A percentile compares a stretch with the other conserved stretches of the same genome.
phyloP scores from a whole-genome alignment of 768 basidiomycete genomes.

The Serendipita vermifera region DNA sequence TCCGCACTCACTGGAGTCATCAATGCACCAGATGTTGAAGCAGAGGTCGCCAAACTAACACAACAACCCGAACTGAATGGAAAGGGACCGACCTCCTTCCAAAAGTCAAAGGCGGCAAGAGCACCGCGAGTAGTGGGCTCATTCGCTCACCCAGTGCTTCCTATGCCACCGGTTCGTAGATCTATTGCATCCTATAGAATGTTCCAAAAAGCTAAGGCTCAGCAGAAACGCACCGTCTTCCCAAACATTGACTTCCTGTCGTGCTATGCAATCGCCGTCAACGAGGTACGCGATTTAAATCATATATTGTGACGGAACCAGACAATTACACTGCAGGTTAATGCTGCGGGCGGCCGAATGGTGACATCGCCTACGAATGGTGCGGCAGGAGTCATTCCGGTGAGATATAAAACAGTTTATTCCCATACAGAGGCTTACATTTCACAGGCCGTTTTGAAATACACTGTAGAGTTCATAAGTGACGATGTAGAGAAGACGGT shows the following conservation, averaged over 20 bases:
- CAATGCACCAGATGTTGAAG: conserved; percentile 17
- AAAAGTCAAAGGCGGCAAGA: conserved; percentile 18
- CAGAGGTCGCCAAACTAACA: conserved; percentile 11
- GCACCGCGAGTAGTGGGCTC: conserved; percentile 49
- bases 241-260: conserved; percentile 79
- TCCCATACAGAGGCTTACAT: background rate
- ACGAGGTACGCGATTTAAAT: conserved; percentile 35
- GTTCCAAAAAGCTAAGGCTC: background rate
- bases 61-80: background rate
- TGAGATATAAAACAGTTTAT: too few relatives aligned
- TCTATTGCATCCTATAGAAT: background rate
- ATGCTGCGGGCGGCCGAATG: conserved; percentile 83
- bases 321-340: conserved; percentile 43
- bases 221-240: conserved; percentile 5
- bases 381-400: conserved; percentile 83
- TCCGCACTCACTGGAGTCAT: conserved; percentile 16
- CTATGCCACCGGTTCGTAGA: conserved; percentile 63
- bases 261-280: conserved; percentile 89
- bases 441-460: conserved; percentile 62
- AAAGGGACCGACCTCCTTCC: background rate
- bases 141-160: conserved; percentile 65
- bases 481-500: conserved; percentile 84
- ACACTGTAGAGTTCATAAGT: conserved; percentile 80
- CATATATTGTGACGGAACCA: too few relatives aligned
- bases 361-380: conserved; percentile 94